Base-by-base conservation (phyloP, 495 filamentous ascomycete species). In the Acidomyces sp. region DNA sequence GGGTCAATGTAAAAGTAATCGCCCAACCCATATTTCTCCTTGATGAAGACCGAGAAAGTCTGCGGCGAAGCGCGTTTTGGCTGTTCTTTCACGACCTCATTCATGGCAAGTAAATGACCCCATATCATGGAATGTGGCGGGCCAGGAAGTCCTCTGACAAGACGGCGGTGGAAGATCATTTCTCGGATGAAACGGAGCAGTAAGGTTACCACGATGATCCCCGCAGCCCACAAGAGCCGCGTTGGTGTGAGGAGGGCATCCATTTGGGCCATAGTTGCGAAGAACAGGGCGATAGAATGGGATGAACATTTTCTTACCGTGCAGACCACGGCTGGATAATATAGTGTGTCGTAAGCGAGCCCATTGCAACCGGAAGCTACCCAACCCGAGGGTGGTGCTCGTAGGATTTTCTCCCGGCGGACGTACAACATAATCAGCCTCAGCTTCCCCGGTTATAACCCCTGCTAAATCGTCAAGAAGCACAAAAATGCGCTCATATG, bases 1-100 rank as follows among this genome's bases (percentile, higher is more conserved):
- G 46, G 36, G 39, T 70, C 67, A n/a, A 70, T 6, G 45, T 69
- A 66, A 41, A 64, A 52, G 24, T 25, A 31, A 9, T 63, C 34
- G 15, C 12, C 18, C 2, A 54, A 43, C 23, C 34, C 19, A 20
- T 50, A 42, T 22, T 47, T 27, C 19, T 50, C 34, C 33, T 40
- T 28, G 29, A 41, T 2, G 24, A 49, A 15, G 18, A 2, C 16
- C 6, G 31, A 1, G 20, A 48, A 30, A 10, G 37, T 37, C 21
- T 47, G 32, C 22, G 51, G 33, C 4, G 41, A 19, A 39, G 47
- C 26, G 34, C 7, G 22, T 18, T 25, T 34, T 32, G 37, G 27
- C 17, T 34, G 40, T 27, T 34, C 41, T 18, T 36, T 29, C 34
- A 46, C 11, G 49, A 20, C 46, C 55, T 59, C 34, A 12, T 38